Percentiles rank a stretch among this genome's conserved stretches.
These are phyloP conservation scores for Aspergillus bridgeri DNA, from an alignment of 495 filamentous ascomycete species.

Conservation along the genomic window DNA sequence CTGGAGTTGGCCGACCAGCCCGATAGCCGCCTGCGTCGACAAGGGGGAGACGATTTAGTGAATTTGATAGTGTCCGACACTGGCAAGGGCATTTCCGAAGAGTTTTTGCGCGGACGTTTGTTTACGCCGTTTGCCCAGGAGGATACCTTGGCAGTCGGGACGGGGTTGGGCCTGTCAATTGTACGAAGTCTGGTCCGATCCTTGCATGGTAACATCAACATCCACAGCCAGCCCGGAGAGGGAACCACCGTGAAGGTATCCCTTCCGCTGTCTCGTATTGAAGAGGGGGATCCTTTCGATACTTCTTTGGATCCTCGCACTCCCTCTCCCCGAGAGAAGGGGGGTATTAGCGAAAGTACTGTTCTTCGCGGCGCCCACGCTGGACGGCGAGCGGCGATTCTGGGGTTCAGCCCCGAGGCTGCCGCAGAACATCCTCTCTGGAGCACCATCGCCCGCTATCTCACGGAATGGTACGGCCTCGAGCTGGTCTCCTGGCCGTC, in stretches of 20 bases:
- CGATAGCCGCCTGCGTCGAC: slow-evolving; percentile 30
- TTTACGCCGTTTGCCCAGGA: slow-evolving; percentile 78
- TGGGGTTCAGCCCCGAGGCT: slow-evolving; percentile 25
- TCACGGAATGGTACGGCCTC: slow-evolving; percentile 47
- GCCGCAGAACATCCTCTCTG: slow-evolving; percentile 18
- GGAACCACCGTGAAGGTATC: slow-evolving; percentile 52
- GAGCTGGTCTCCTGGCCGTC: slow-evolving; percentile 37
- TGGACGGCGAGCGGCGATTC: slow-evolving; percentile 31
- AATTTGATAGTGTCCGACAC: slow-evolving; percentile 61
- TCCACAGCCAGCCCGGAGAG: slow-evolving; percentile 46
- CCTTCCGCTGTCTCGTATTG: slow-evolving; percentile 39
- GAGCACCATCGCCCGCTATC: slow-evolving; percentile 25
- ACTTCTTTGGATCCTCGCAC: slow-evolving; percentile 18
- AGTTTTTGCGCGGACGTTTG: slow-evolving; percentile 64
- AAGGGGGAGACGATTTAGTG: slow-evolving; percentile 36
- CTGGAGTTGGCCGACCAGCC: slow-evolving; percentile 46
- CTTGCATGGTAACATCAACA: slow-evolving; percentile 50
- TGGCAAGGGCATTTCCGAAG: slow-evolving; percentile 69
- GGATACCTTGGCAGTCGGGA: slow-evolving; percentile 55
- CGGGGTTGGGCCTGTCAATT: slow-evolving; percentile 52
- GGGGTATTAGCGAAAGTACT: slow-evolving; percentile 22
- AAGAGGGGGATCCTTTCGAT: slow-evolving; percentile 22
- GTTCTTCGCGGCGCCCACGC: slow-evolving; percentile 26
- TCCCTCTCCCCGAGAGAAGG: slow-evolving; percentile 19
- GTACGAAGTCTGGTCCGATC: slow-evolving; percentile 53